These are phyloP conservation scores for Apophysomyces ossiformis DNA, from an alignment of 371 early-diverging fungal genomes.

Conservation along the genomic window DNA sequence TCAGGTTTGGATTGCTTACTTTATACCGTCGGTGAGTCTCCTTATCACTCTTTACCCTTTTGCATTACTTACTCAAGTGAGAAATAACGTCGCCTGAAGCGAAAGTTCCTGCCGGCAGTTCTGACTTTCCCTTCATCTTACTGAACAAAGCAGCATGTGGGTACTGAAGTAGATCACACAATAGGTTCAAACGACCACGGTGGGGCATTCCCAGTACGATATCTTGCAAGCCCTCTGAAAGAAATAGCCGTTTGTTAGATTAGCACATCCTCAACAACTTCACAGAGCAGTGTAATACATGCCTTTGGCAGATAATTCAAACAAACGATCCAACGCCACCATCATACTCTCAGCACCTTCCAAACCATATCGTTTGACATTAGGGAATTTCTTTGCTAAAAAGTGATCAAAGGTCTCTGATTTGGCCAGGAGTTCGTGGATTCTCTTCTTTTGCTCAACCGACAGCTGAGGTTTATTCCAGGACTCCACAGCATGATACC, in stretches of 20 bases:
- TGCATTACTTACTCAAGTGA: slow-evolving; percentile 61
- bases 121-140: slow-evolving; percentile 91
- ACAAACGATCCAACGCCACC: slow-evolving; percentile 87
- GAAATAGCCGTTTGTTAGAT: not conserved
- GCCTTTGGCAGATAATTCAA: slow-evolving; percentile 66
- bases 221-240: slow-evolving; percentile 71
- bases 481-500: slow-evolving; percentile 86
- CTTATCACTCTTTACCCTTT: not conserved
- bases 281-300: not conserved
- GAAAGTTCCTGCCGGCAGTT: slow-evolving; percentile 77
- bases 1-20: slow-evolving; percentile 76
- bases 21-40: slow-evolving; percentile 9
- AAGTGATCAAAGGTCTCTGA: slow-evolving; percentile 96
- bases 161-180: slow-evolving; percentile 83
- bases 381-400: slow-evolving; percentile 93
- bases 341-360: slow-evolving; percentile 98
- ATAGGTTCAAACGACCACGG: slow-evolving; percentile 93
- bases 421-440: slow-evolving; percentile 73
- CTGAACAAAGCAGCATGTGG: slow-evolving; percentile 84
- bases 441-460: slow-evolving; percentile 69
- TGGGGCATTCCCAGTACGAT: slow-evolving; percentile 96
- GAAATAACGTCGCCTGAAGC: slow-evolving; percentile 93
- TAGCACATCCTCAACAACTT: not conserved
- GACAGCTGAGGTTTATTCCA: slow-evolving; percentile 61
- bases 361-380: slow-evolving; percentile 94